Conservation (phyloP, 2,329 filamentous ascomycete species). For the Trichoderma sp. region DNA sequence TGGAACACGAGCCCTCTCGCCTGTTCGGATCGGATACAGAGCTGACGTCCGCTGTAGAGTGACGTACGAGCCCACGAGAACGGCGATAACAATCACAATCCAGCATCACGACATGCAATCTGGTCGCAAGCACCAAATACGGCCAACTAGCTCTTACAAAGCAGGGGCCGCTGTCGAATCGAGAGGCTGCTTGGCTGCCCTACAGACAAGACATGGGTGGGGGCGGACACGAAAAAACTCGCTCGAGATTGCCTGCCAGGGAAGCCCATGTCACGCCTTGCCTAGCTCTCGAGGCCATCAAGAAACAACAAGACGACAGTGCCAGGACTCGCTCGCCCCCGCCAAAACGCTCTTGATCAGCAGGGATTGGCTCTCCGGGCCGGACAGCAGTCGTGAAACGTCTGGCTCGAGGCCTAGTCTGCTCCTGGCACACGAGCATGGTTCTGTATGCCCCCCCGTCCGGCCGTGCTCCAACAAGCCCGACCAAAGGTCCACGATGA, state of each 20-base stretch:
- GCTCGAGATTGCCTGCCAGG: conserved; percentile 10
- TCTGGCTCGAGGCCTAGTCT: conserved; percentile 10
- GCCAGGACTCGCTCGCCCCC: not conserved
- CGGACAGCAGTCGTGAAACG: conserved; percentile 18
- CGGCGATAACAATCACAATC: conserved; percentile 5
- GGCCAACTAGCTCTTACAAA: not conserved
- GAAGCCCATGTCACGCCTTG: not conserved
- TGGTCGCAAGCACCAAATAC: not conserved
- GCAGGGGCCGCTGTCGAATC: not conserved
- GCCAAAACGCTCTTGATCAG: conserved; percentile 12
- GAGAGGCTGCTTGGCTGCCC: not conserved
- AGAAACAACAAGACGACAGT: not conserved
- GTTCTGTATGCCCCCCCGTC: not conserved
- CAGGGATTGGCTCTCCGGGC: conserved; percentile 16
- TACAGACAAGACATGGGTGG: not conserved
- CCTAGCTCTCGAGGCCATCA: not conserved
- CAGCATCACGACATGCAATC: not conserved
- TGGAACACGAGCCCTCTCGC: not conserved
- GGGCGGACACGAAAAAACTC: conserved; percentile 4
- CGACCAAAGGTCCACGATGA: not conserved
- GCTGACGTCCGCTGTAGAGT: not conserved
- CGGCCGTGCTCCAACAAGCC: not conserved
- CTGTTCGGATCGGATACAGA: conserved; percentile 2
- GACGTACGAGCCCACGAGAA: not conserved
- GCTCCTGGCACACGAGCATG: not conserved